Base-by-base conservation (phyloP, 108 stramenopile species). In the Fragilariopsis cylindrus region DNA sequence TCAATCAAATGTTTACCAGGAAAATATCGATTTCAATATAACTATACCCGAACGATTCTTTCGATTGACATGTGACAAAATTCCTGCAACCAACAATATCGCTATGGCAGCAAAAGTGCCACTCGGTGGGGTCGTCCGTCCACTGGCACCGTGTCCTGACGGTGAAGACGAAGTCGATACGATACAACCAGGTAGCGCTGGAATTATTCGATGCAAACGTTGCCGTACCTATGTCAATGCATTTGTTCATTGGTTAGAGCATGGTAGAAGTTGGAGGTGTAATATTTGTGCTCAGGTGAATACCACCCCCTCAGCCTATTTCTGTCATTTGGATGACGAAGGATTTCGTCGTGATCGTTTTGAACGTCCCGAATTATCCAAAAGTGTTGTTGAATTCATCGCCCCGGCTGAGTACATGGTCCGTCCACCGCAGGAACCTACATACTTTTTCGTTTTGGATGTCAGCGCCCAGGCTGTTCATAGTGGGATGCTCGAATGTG, bases 161-260 rank as follows among this genome's bases (percentile, higher is more conserved):
- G 88, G 82, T 7, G 87, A 88, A 2, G 89, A 88, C 9, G 90
- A 88, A 7, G 77, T 95, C 7, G 82, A 84, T 39, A 96, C 96
- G 11, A 91, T 98, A 12, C 94, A 97, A 78, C 97, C 97, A n/a
- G 95, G 96, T 40, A 88, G 88, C 40, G 89, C 92, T 45, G 98
- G 99, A 49, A 98, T 98, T 74, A 88, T 99, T 69, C 92, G 99
- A 39, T 99, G 99, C 73, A 97, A 98, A 78, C 75, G 92, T 4
- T 99, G 99, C 76, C 94, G 99, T 41, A 97, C 99, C 45, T 99
- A 99, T 92, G 96, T 99, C 76, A 99, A 99, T 82, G 97, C 99
- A 44, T 99, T 97, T 74, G 99, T 98, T 13, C 70, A 82, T n/a
- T 99, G 97, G 96, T 70, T 93, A 9, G 97, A 98, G 55, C 94